A percentile compares a stretch with the other conserved stretches of the same genome.
These are phyloP conservation scores for Chenopodium berlandieri DNA, from an alignment of 148 eudicot species.

Conservation along the genomic window DNA sequence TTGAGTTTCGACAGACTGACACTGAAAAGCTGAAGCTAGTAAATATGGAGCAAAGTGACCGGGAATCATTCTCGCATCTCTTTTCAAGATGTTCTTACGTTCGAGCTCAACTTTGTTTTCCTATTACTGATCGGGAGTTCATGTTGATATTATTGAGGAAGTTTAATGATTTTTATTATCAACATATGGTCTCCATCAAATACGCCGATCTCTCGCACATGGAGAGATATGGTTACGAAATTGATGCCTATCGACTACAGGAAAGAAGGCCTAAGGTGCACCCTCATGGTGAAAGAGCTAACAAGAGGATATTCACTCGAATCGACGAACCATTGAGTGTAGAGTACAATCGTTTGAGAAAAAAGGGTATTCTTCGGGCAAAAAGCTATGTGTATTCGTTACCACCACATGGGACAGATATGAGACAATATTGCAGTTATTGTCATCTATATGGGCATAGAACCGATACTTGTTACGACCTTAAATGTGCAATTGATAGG, in stretches of 20 bases:
- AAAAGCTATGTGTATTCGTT: not conserved
- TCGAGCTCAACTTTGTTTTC: not conserved
- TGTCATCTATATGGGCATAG: not conserved
- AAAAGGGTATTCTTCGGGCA: too few relatives aligned
- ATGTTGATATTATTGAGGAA: not conserved
- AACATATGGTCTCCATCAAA: not conserved
- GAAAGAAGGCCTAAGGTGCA: not conserved
- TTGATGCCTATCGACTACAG: not conserved
- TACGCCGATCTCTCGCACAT: not conserved
- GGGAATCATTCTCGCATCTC: not conserved
- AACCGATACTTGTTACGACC: not conserved
- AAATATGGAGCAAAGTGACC: not conserved
- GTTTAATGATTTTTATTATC: not conserved
- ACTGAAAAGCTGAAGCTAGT: not conserved
- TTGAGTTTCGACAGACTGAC: not conserved
- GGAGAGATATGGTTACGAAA: not conserved
- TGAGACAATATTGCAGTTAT: too few relatives aligned
- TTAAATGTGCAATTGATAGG: not conserved
- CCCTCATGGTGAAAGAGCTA: not conserved
- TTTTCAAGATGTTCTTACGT: not conserved
- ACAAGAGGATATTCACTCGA: not conserved
- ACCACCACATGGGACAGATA: not conserved
- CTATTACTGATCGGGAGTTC: not conserved
- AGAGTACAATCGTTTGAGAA: not conserved
- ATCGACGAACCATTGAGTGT: not conserved